Percentiles rank a stretch among this genome's conserved stretches.
These are phyloP conservation scores for Calonectria honghensis DNA, from an alignment of 2,329 filamentous ascomycete genomes.

Conservation along the genomic window DNA sequence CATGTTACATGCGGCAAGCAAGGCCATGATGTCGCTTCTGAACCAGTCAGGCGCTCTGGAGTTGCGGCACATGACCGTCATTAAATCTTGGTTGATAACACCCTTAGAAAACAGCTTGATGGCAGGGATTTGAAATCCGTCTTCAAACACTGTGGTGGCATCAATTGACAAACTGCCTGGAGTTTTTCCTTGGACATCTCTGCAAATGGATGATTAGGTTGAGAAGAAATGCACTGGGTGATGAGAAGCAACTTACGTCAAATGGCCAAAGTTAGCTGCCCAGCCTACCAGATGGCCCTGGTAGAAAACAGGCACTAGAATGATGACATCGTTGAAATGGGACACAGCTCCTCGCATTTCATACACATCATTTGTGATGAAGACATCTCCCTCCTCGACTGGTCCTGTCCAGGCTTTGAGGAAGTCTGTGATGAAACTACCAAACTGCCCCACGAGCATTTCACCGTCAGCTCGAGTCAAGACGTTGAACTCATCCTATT, in stretches of 20 bases:
- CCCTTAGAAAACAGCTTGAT: constrained; percentile 3
- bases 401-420: constrained; percentile 7
- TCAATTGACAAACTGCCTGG: constrained; percentile 12
- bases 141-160: background rate
- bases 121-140: constrained; percentile 12
- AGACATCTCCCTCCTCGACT: background rate
- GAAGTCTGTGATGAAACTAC: constrained; percentile 10
- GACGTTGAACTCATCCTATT: background rate
- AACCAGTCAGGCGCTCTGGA: constrained; percentile 11
- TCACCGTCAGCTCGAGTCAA: background rate
- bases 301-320: background rate
- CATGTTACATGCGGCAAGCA: constrained; percentile 2
- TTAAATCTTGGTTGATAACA: background rate
- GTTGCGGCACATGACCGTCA: constrained; percentile 13
- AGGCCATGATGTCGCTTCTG: background rate
- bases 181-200: constrained; percentile 3
- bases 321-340: constrained; percentile 3
- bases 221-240: background rate
- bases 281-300: background rate
- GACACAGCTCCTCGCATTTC: background rate
- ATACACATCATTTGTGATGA: constrained; percentile 7
- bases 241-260: background rate
- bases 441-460: constrained; percentile 7
- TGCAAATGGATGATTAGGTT: background rate
- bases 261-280: constrained; percentile 20